These are phyloP conservation scores for Ascochyta pisi DNA, from an alignment of 2,329 filamentous ascomycete genomes.

Conservation along the genomic window DNA sequence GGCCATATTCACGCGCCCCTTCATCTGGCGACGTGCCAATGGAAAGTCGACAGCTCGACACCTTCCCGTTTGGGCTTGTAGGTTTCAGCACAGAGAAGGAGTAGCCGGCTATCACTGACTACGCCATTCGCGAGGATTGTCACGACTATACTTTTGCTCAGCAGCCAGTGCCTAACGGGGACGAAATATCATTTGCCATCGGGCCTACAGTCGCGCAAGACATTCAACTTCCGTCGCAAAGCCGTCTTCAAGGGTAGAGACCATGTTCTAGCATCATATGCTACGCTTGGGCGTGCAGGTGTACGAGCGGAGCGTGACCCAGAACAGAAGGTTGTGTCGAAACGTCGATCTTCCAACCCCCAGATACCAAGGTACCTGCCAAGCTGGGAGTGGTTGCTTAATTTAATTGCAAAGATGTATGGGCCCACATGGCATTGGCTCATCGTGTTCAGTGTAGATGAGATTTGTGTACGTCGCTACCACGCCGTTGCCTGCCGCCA, in stretches of 20 bases:
- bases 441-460: constrained; percentile 15
- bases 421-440: constrained; percentile 19
- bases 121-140: constrained; percentile 13
- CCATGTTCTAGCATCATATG: constrained; percentile 15
- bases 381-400: constrained; percentile 38
- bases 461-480: constrained; percentile 18
- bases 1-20: constrained; percentile 11
- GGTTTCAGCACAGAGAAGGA: constrained; percentile 8
- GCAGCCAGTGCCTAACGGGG: constrained; percentile 8
- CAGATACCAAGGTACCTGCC: constrained; percentile 37
- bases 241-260: constrained; percentile 3
- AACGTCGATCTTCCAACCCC: constrained; percentile 23
- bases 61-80: constrained; percentile 11
- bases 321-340: constrained; percentile 38
- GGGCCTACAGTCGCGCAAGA: constrained; percentile 20
- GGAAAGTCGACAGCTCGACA: constrained; percentile 7
- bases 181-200: constrained; percentile 2
- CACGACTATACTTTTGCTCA: constrained; percentile 5
- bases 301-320: constrained; percentile 26
- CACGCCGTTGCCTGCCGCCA: constrained; percentile 16
- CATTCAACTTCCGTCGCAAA: constrained; percentile 14
- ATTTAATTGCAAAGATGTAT: constrained; percentile 38
- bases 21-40: constrained; percentile 13
- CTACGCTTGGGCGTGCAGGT: constrained; percentile 5
- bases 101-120: constrained; percentile 5